These are phyloP conservation scores for Fusarium humuli DNA, from an alignment of 2,329 filamentous ascomycete genomes.

Conservation along the genomic window DNA sequence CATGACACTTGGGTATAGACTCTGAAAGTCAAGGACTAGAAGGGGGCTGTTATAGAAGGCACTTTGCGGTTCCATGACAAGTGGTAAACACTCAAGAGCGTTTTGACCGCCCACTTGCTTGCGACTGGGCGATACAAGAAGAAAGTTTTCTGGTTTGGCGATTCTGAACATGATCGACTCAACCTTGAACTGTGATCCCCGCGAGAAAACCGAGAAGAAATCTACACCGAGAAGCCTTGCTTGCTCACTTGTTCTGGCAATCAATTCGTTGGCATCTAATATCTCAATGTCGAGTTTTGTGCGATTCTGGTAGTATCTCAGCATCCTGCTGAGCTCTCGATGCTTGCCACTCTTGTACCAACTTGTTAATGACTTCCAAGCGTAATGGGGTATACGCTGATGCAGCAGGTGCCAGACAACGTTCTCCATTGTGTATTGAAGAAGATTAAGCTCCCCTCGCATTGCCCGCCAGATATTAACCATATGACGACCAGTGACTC, in stretches of 20 bases:
- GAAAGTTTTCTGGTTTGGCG: slow-evolving; percentile 94
- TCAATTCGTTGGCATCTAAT: slow-evolving; percentile 87
- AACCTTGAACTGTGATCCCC: slow-evolving; percentile 98
- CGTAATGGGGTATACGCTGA: slow-evolving; percentile 87
- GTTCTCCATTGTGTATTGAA: slow-evolving; percentile 97
- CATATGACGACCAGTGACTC: slow-evolving; percentile 93
- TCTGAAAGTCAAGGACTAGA: slow-evolving; percentile 94
- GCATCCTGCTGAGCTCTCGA: slow-evolving; percentile 76
- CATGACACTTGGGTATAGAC: slow-evolving; percentile 96
- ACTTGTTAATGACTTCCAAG: slow-evolving; percentile 78
- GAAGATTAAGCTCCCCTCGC: slow-evolving; percentile 88
- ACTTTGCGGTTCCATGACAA: slow-evolving; percentile 98
- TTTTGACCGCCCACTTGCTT: slow-evolving; percentile 96
- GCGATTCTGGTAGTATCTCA: slow-evolving; percentile 81
- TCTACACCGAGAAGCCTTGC: slow-evolving; percentile 92
- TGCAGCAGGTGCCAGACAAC: slow-evolving; percentile 92
- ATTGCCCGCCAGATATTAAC: slow-evolving; percentile 98
- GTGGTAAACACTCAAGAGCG: slow-evolving; percentile 89
- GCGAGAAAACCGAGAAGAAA: slow-evolving; percentile 95
- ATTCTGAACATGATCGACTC: slow-evolving; percentile 99
- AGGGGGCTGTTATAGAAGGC: slow-evolving; percentile 92
- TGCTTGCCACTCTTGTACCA: slow-evolving; percentile 82
- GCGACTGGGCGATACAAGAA: slow-evolving; percentile 88
- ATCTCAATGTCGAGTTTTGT: slow-evolving; percentile 90
- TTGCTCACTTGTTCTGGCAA: slow-evolving; percentile 92